Conservation (phyloP, 306 rosid species). For the Mucuna pruriens region DNA sequence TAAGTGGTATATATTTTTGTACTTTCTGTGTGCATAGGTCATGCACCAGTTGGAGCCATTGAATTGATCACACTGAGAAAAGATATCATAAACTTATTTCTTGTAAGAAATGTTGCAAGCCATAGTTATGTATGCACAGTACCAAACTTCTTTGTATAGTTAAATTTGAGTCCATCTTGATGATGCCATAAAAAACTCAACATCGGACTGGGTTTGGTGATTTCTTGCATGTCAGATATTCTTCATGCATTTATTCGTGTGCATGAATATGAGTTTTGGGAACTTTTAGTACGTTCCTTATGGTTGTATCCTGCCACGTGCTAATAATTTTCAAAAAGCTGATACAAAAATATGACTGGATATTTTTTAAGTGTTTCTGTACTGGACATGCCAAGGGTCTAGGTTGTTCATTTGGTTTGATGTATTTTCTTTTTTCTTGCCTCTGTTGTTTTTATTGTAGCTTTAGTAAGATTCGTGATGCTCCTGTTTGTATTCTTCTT, state of each 20-base stretch:
- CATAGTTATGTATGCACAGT: slow-evolving; percentile 10
- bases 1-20: neutral
- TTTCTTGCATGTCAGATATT: slow-evolving; percentile 17
- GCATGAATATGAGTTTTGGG: neutral
- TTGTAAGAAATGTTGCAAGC: neutral
- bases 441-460: neutral
- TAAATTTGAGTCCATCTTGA: neutral
- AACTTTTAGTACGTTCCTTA: neutral
- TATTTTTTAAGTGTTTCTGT: neutral
- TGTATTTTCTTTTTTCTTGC: neutral
- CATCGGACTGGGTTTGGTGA: neutral
- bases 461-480: slow-evolving; percentile 10
- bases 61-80: neutral
- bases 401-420: neutral
- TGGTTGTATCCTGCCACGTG: neutral
- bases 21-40: slow-evolving; percentile 1
- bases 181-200: slow-evolving; percentile 1
- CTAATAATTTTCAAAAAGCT: slow-evolving; percentile 13
- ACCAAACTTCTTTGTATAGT: neutral
- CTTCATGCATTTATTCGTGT: slow-evolving; percentile 9
- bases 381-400: slow-evolving; percentile 9
- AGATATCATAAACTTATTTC: neutral
- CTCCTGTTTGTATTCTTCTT: neutral
- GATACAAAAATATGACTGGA: neutral
- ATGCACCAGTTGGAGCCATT: neutral